Conservation (phyloP, 805 yeast genomes). For the Candida vartiovaarae region DNA sequence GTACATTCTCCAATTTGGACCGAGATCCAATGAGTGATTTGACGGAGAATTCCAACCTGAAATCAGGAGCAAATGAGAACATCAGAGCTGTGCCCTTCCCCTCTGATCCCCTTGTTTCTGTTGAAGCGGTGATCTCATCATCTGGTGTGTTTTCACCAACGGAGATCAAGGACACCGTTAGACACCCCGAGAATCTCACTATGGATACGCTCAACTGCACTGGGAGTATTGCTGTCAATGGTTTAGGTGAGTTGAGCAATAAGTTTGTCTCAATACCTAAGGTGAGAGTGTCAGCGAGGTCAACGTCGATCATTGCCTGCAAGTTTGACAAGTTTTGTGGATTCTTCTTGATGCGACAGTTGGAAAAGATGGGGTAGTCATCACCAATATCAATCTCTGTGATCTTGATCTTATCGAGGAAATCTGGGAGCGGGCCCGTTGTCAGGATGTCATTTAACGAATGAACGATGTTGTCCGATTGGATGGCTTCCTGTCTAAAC, state of each 20-base stretch:
- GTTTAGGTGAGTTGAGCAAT: constrained; percentile 73
- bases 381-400: constrained; percentile 91
- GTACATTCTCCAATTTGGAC: constrained; percentile 87
- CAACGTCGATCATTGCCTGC: constrained; percentile 90
- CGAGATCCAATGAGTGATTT: constrained; percentile 87
- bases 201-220: constrained; percentile 79
- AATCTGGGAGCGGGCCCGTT: constrained; percentile 64
- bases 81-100: constrained; percentile 62
- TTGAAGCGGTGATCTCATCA: not conserved
- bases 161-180: constrained; percentile 54
- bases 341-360: constrained; percentile 71
- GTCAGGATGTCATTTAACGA: constrained; percentile 62
- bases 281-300: constrained; percentile 78
- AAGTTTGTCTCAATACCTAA: constrained; percentile 79
- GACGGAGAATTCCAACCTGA: constrained; percentile 81
- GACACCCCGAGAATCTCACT: constrained; percentile 84
- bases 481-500: constrained; percentile 80
- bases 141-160: constrained; percentile 12
- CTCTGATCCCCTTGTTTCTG: constrained; percentile 5
- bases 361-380: constrained; percentile 91
- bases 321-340: constrained; percentile 39
- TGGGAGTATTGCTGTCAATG: constrained; percentile 82
- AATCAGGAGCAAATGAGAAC: constrained; percentile 89
- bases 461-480: constrained; percentile 77
- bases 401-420: constrained; percentile 66